Conservation (phyloP, 2,329 filamentous ascomycete genomes). For the Leptographium procerum region DNA sequence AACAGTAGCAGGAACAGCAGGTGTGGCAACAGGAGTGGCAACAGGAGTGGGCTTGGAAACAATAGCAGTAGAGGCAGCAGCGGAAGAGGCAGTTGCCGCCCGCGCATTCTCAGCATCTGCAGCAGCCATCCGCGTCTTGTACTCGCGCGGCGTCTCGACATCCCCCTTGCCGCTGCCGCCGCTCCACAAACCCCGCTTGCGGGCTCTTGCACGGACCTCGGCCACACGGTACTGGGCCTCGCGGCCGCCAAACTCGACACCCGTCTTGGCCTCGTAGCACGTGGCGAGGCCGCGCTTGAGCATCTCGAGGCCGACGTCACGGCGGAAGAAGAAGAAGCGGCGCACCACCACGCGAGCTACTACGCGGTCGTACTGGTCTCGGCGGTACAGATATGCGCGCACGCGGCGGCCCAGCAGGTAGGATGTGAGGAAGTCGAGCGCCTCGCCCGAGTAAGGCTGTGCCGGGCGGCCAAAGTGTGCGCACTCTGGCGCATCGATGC, state of each 20-base stretch:
- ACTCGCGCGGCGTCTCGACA: slow-evolving; percentile 75
- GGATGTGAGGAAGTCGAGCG: slow-evolving; percentile 64
- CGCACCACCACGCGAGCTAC: slow-evolving; percentile 77
- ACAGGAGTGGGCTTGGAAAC: not conserved
- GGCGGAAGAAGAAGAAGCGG: slow-evolving; percentile 48
- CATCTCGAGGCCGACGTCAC: slow-evolving; percentile 85
- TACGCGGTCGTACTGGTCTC: slow-evolving; percentile 86
- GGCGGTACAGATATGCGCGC: slow-evolving; percentile 68
- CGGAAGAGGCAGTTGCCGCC: not conserved
- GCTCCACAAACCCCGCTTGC: slow-evolving; percentile 65
- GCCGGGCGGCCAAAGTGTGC: slow-evolving; percentile 84
- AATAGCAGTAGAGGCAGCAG: not conserved
- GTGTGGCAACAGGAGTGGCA: not conserved
- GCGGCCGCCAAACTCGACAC: slow-evolving; percentile 74
- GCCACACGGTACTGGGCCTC: slow-evolving; percentile 53
- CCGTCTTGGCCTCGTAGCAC: slow-evolving; percentile 85
- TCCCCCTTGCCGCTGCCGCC: slow-evolving; percentile 41
- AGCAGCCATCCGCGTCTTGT: slow-evolving; percentile 50
- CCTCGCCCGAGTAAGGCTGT: slow-evolving; percentile 75
- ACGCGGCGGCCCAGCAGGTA: slow-evolving; percentile 65
- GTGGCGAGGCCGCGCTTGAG: slow-evolving; percentile 74
- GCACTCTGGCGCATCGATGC: slow-evolving; percentile 84
- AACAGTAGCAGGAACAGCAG: not conserved
- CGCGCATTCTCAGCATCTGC: slow-evolving; percentile 17
- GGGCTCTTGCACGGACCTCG: slow-evolving; percentile 54